Evolutionary conservation across 1,139 yeast species (phyloP), one percentile per base, ranked within the genome.

Genomic region (Saccharomyces pastorianus): DNA sequence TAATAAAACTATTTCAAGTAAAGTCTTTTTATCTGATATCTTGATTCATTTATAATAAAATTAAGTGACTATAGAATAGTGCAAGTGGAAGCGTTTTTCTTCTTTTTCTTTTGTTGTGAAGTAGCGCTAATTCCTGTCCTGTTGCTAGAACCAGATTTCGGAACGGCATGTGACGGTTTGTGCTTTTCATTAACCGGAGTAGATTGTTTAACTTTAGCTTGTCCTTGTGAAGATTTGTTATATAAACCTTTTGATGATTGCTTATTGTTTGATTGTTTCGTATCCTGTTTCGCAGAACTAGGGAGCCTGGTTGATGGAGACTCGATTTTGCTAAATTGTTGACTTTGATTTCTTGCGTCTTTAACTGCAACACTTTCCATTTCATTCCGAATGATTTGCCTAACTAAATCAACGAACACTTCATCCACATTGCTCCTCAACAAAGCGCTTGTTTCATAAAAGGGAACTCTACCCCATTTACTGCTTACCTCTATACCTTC

Each of bases 391-490:
- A 85, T 85, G 58, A 91, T 89, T 63, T 87, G 95, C 70, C 96
- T 79, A 6, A 93, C 97, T 51, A 93, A 85, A 62, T 88, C 95
- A 59, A 88, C 77, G 67, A 93, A 93, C 2, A 96, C 96, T 64
- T 86, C 93, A 64, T 87, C 95, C 50, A 91, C 95, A 67, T 93
- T 91, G 55, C 90, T 84, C 69, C 88, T 87, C 62, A 87, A 82
- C 79, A 90, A 86, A 46, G 99, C 98, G 60, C 95, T 85, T 5
- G 97, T 88, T 73, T 93, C 98, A 71, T 88, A 88, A 69, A 91
- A 93, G 20, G 96, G 91, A 6, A 86, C 93, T 66, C 84, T 79
- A 11, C 95, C 95, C 90, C 96, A 88, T 53, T 81, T 81, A 62
- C 85, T 85, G 51, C 96, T 91, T 26, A 90, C 84, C 57, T 79